Base-by-base conservation (phyloP, 129 eudicot species). In the Oenanthe sinensis region DNA sequence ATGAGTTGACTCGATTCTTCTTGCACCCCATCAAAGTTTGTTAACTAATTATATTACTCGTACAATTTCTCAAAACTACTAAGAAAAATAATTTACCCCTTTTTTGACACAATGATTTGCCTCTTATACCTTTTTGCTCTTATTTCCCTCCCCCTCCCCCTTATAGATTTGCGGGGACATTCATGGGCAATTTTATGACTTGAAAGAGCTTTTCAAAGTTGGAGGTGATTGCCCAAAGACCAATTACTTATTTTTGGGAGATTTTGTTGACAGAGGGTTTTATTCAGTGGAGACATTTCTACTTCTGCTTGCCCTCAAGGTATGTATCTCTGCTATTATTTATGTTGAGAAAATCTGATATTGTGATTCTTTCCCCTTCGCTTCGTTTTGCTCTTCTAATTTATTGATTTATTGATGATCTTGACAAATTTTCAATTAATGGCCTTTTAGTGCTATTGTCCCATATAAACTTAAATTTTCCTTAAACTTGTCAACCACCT, bases 141-240 rank as follows among this genome's bases (percentile, higher is more conserved):
- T 54, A 39, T 74, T 65, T 4, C 47, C 22, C 60, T 22, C 24
- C 60, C 60, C 58, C n/a, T 22, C 62, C 62, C 12, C 24, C 26
- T 10, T 83, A 52, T 74, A 96, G 99, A 96, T 96, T 78, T 96
- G 99, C 68, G 99, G 99, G 6, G 99, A 96, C 85, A 96, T 96
- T 74, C 99, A 96, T 78, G 99, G 99, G 75, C 99, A 96, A 86
- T 96, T 96, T 55, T 96, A 90, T 87, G 99, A 96, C 88, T 87
- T 96, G 97, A 96, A 92, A 88, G 99, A 96, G 92, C 95, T 96
- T 73, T 96, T 96, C 54, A 96, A 86, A 90, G 99, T 96, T 24
- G 99, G 99, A 17, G 99, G 97, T 77, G 99, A 96, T 85, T 96
- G 97, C 81, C 99, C 99, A 71, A 90, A 96, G 88, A 96, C 99